phyloP scores from a whole-genome alignment of 208 protist species.

The Zelonia costaricensis region DNA sequence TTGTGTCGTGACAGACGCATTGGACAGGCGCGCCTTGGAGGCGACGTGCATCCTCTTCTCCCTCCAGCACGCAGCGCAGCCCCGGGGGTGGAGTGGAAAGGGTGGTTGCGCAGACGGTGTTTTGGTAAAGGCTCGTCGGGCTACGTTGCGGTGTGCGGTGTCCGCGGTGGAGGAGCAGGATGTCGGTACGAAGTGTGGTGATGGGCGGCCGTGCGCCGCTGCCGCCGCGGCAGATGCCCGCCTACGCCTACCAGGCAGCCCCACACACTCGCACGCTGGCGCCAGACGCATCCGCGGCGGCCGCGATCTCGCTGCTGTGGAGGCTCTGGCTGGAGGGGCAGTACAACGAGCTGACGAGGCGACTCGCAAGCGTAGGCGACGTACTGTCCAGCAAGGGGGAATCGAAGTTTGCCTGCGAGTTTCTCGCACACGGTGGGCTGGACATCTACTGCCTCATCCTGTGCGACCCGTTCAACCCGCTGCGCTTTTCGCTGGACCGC shows the following conservation, averaged over 20 bases:
- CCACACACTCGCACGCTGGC: background rate
- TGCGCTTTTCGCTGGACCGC: constrained; percentile 12
- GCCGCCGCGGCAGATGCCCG: constrained; percentile 21
- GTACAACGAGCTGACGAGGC: constrained; percentile 20
- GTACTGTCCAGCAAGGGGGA: constrained; percentile 52
- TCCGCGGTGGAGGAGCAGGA: background rate
- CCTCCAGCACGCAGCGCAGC: no score
- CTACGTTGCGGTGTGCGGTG: no score
- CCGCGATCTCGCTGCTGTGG: constrained; percentile 11
- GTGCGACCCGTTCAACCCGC: constrained; percentile 48
- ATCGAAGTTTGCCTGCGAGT: constrained; percentile 43
- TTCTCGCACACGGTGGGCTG: constrained; percentile 68
- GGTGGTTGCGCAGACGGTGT: no score
- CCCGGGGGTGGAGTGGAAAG: no score
- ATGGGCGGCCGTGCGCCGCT: constrained; percentile 23
- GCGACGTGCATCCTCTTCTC: no score
- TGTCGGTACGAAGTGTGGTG: constrained; percentile 15
- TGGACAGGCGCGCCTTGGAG: no score
- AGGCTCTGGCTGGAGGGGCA: constrained; percentile 24
- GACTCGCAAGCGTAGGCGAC: constrained; percentile 28
- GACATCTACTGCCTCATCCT: constrained; percentile 67
- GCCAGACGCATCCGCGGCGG: constrained; percentile 6
- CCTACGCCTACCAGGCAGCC: constrained; percentile 6
- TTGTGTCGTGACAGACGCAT: no score
- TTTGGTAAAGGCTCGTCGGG: no score